These are phyloP conservation scores for Spirogloea muscicola DNA, from an alignment of 139 green algal species.

Conservation along the genomic window DNA sequence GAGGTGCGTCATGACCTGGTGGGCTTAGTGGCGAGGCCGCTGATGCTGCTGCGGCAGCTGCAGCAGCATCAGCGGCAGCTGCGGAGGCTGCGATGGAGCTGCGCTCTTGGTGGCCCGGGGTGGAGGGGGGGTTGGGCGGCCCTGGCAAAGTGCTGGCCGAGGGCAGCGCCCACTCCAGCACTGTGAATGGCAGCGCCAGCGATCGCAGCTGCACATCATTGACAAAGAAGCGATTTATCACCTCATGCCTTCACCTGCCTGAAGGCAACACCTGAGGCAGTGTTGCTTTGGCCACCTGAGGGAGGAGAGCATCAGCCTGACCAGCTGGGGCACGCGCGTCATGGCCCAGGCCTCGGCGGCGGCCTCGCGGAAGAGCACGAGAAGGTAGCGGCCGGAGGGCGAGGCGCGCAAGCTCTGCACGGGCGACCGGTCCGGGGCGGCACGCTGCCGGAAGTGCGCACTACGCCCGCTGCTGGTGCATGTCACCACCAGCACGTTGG, in stretches of 20 bases:
- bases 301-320: no score
- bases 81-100: background rate
- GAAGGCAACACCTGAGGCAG: no score
- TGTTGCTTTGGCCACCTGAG: no score
- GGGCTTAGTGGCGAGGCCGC: no score
- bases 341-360: conserved; percentile 44
- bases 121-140: no score
- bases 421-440: conserved; percentile 2
- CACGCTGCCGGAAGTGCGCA: conserved; percentile 17
- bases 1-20: no score
- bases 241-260: no score
- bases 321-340: conserved; percentile 32
- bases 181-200: conserved; percentile 40
- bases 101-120: no score
- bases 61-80: no score
- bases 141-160: no score
- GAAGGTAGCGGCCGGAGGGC: conserved; percentile 35
- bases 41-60: no score
- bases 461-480: conserved; percentile 31
- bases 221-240: no score
- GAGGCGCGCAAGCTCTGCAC: conserved; percentile 34
- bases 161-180: conserved; percentile 46
- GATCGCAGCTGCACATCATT: conserved; percentile 35
- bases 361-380: conserved; percentile 42
- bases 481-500: conserved; percentile 34